These are phyloP conservation scores for Echeveria elegans DNA, from an alignment of 164 flowering plant genomes.

Conservation along the genomic window DNA sequence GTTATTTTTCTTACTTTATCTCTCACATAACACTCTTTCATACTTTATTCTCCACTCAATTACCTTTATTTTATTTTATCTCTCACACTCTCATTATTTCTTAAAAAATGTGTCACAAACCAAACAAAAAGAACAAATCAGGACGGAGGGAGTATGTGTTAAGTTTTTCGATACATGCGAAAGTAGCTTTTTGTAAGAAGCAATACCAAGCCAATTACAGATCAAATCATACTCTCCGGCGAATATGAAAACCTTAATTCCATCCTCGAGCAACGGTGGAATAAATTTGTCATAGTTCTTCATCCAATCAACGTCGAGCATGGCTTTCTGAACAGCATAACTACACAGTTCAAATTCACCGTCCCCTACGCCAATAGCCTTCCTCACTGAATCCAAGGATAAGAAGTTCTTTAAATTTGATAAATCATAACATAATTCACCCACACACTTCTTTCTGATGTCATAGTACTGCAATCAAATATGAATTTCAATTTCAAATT, in stretches of 20 bases:
- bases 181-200: too few relatives aligned
- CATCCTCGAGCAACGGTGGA: slow-evolving; percentile 63
- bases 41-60: too few relatives aligned
- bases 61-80: too few relatives aligned
- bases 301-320: slow-evolving; percentile 71
- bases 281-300: slow-evolving; percentile 55
- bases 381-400: slow-evolving; percentile 39
- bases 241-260: slow-evolving; percentile 49
- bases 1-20: too few relatives aligned
- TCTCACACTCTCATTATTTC: too few relatives aligned
- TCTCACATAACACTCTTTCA: too few relatives aligned
- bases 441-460: slow-evolving; percentile 60
- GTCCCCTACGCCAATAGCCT: slow-evolving; percentile 59
- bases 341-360: slow-evolving; percentile 61
- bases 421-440: slow-evolving; percentile 68
- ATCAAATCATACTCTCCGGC: slow-evolving; percentile 81
- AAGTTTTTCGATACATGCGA: too few relatives aligned
- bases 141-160: too few relatives aligned
- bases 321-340: slow-evolving; percentile 46
- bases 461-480: slow-evolving; percentile 55
- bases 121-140: too few relatives aligned
- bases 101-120: too few relatives aligned
- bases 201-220: slow-evolving; percentile 74
- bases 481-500: too few relatives aligned
- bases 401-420: slow-evolving; percentile 61